phyloP scores from a whole-genome alignment of 768 basidiomycete genomes.

The Lentinula edodes region DNA sequence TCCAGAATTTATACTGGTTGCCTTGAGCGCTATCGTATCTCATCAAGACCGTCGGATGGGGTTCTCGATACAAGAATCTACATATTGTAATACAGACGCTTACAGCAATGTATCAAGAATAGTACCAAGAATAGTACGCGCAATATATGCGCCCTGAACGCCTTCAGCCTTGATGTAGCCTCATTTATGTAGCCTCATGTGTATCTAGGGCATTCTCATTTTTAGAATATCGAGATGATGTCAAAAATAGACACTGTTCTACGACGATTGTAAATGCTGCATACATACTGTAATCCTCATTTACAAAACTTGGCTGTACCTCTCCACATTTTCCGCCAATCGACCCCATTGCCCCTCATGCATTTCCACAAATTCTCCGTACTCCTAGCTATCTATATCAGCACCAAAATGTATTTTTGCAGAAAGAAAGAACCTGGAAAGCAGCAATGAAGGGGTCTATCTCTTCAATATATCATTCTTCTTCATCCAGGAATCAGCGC shows the following conservation, averaged over 20 bases:
- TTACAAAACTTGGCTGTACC: conserved; percentile 8
- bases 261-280: background rate
- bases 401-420: conserved; percentile 10
- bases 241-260: too few relatives aligned
- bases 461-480: conserved; percentile 9
- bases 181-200: too few relatives aligned
- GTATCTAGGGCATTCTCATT: background rate
- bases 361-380: conserved; percentile 15
- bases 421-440: conserved; percentile 14
- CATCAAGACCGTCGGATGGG: background rate
- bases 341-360: conserved; percentile 18
- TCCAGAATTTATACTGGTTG: background rate
- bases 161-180: background rate
- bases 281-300: background rate
- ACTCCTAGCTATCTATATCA: conserved; percentile 14
- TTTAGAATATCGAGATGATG: background rate
- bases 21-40: background rate
- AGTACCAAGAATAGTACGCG: background rate
- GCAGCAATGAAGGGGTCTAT: conserved; percentile 18
- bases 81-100: too few relatives aligned
- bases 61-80: background rate
- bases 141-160: background rate
- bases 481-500: conserved; percentile 12
- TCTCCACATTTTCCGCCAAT: conserved; percentile 12
- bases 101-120: too few relatives aligned